A percentile compares a stretch with the other conserved stretches of the same genome.
Conservation (phyloP, 345 rosid species). For the Camelina sativa region DNA sequence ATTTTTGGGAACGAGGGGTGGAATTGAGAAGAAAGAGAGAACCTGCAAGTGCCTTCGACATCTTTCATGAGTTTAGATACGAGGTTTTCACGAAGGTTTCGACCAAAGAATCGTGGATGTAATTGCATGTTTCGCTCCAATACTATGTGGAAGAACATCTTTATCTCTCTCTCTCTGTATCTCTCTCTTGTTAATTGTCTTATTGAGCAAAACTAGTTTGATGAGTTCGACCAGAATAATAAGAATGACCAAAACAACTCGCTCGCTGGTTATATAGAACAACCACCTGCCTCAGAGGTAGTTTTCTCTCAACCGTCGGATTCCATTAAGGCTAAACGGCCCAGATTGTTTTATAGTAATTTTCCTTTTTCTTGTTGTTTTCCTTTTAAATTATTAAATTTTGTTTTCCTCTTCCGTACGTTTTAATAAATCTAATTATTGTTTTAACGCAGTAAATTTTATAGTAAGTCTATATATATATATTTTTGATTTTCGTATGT, state of each 20-base stretch:
- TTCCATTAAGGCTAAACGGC: not conserved
- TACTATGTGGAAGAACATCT: slow-evolving; percentile 87
- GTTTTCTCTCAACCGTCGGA: slow-evolving; percentile 25
- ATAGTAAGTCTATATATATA: too few relatives aligned
- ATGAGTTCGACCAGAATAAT: not conserved
- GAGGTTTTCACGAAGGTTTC: slow-evolving; percentile 76
- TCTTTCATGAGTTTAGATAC: slow-evolving; percentile 92
- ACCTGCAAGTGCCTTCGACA: slow-evolving; percentile 98
- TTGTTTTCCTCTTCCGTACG: not conserved
- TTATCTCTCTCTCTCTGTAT: not conserved
- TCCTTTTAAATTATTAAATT: not conserved
- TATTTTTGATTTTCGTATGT: not conserved
- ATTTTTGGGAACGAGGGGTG: not conserved
- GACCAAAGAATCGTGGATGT: slow-evolving; percentile 91
- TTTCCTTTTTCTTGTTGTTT: not conserved
- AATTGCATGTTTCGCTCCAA: slow-evolving; percentile 91
- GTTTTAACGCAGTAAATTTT: not conserved
- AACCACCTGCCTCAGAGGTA: not conserved
- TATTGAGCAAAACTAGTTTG: not conserved
- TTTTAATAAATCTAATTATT: too few relatives aligned
- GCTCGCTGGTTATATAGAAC: not conserved
- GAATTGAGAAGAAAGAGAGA: slow-evolving; percentile 10
- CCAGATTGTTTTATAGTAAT: not conserved
- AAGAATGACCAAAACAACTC: not conserved
- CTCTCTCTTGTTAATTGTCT: not conserved